A percentile compares a stretch with the other conserved stretches of the same genome.
These are phyloP conservation scores for Basipetospora chlamydospora DNA, from an alignment of 2,329 filamentous ascomycete species.

Conservation along the genomic window DNA sequence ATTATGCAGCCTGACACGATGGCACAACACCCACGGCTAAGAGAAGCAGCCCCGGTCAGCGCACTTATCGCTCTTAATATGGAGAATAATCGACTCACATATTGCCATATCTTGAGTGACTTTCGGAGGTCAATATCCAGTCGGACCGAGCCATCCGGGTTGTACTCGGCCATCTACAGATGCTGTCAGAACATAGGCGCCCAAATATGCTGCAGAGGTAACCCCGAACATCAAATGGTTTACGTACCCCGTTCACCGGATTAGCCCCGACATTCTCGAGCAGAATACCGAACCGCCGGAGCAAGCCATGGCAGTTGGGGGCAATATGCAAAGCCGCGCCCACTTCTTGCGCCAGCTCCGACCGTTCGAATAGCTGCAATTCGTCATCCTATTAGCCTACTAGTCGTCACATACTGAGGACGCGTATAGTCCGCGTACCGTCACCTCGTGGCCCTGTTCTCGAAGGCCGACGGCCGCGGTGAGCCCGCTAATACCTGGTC, in stretches of 20 bases:
- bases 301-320: slow-evolving; percentile 44
- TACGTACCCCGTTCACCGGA: slow-evolving; percentile 16
- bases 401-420: too few species aligned
- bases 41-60: background rate
- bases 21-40: slow-evolving; percentile 29
- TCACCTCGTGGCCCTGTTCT: slow-evolving; percentile 30
- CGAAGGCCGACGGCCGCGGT: slow-evolving; percentile 32
- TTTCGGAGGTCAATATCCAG: slow-evolving; percentile 19
- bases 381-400: too few species aligned
- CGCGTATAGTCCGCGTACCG: slow-evolving; percentile 18
- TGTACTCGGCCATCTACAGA: slow-evolving; percentile 20
- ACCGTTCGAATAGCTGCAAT: slow-evolving; percentile 40
- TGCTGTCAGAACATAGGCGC: background rate
- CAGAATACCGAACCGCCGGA: slow-evolving; percentile 25
- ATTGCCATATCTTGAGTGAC: slow-evolving; percentile 27
- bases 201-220: too few species aligned
- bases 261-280: slow-evolving; percentile 24
- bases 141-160: slow-evolving; percentile 20
- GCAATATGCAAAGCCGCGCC: slow-evolving; percentile 49
- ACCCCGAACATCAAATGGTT: background rate
- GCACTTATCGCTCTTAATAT: too few species aligned
- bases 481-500: slow-evolving; percentile 31
- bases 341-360: slow-evolving; percentile 36
- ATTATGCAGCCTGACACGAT: slow-evolving; percentile 36
- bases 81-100: too few species aligned